Percentiles rank a stretch among this genome's conserved stretches.
phyloP scores from a whole-genome alignment of 768 basidiomycete genomes.

The Mycena rosella region DNA sequence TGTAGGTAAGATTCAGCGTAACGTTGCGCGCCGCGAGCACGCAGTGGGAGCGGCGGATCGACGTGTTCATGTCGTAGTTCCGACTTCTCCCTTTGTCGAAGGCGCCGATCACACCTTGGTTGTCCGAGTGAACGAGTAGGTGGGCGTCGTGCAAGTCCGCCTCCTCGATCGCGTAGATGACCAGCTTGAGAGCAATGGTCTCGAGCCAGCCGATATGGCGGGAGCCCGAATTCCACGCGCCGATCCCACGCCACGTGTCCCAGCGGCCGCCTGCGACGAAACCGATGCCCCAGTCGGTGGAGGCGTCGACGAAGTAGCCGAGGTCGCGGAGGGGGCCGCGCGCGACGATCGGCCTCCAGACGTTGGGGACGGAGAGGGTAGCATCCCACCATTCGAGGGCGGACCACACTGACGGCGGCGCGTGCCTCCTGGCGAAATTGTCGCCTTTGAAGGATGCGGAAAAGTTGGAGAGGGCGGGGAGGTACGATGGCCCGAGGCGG shows the following conservation, averaged over 20 bases:
- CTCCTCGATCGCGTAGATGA: no score
- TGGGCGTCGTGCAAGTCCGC: no score
- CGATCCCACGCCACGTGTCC: conserved; percentile 30
- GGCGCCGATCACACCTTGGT: no score
- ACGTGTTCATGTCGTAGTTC: conserved; percentile 27
- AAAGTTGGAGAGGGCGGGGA: conserved; percentile 17
- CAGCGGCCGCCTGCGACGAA: conserved; percentile 34
- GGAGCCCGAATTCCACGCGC: conserved; percentile 28
- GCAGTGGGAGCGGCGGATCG: conserved; percentile 17
- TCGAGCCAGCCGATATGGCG: conserved; percentile 46
- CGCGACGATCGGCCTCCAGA: neutral
- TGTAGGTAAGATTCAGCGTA: conserved; percentile 25
- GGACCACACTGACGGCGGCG: no score
- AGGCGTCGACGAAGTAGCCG: conserved; percentile 35
- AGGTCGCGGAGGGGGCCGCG: neutral
- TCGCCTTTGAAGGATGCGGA: neutral
- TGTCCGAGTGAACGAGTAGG: no score
- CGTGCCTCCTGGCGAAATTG: no score
- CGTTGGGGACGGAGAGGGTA: neutral
- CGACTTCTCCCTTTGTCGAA: no score
- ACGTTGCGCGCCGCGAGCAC: conserved; percentile 5
- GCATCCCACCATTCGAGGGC: no score
- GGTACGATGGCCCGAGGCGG: neutral
- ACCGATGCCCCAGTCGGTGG: conserved; percentile 45
- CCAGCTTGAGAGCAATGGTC: no score